Percentiles rank a stretch among this genome's conserved stretches.
Conservation (phyloP, 768 basidiomycete genomes). For the Floccularia luteovirens region DNA sequence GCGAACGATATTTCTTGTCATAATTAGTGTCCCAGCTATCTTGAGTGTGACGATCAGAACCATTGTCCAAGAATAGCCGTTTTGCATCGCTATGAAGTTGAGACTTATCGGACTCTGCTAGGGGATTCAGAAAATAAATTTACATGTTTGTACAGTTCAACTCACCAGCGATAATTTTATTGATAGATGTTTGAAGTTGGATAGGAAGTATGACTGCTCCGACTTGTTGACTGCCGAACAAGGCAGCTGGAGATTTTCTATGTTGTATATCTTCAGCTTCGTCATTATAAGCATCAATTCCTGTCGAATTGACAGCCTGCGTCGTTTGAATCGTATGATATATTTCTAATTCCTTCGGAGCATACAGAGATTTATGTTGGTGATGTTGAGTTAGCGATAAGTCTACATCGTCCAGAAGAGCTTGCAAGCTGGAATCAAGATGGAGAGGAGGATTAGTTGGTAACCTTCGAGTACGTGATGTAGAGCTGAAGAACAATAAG, state of each 20-base stretch:
- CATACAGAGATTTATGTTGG: conserved; percentile 9
- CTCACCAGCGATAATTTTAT: conserved; percentile 59
- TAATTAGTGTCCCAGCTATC: conserved; percentile 50
- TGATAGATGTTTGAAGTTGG: conserved; percentile 64
- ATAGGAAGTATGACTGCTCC: conserved; percentile 67
- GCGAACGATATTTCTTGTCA: conserved; percentile 52
- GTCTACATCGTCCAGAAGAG: conserved; percentile 60
- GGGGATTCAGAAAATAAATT: neutral
- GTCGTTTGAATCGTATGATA: conserved; percentile 31
- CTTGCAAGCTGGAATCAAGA: conserved; percentile 59
- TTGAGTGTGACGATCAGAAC: conserved; percentile 15
- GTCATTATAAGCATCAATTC: conserved; percentile 19
- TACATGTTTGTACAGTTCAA: conserved; percentile 2
- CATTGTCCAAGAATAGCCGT: conserved; percentile 50
- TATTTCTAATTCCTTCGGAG: conserved; percentile 50
- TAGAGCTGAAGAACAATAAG: conserved; percentile 13
- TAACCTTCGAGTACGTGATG: conserved; percentile 14
- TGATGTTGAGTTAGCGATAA: conserved; percentile 46
- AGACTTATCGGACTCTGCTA: conserved; percentile 53
- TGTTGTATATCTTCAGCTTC: conserved; percentile 20
- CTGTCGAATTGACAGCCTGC: conserved; percentile 21
- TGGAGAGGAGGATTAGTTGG: conserved; percentile 54
- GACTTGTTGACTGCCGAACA: conserved; percentile 67
- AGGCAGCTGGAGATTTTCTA: conserved; percentile 74
- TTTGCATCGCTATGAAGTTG: conserved; percentile 63